A percentile compares a stretch with the other conserved stretches of the same genome.
Conservation (phyloP, 2,329 filamentous ascomycete genomes). For the Trichoderma lentiforme region DNA sequence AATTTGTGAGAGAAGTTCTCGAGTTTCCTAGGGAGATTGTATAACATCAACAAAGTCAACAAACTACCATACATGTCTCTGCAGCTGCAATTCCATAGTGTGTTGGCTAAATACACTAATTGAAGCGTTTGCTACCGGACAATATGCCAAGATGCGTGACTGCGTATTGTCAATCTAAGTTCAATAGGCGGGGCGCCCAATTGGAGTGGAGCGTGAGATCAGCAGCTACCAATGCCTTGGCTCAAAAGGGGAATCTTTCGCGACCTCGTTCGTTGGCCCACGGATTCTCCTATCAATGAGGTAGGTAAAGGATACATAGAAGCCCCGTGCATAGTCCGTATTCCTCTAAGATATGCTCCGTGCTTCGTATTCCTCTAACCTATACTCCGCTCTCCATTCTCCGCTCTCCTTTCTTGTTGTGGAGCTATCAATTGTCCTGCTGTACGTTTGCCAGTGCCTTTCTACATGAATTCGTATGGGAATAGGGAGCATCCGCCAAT, state of each 20-base stretch:
- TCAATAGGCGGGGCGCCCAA: background rate
- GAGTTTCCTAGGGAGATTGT: background rate
- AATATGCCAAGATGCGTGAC: background rate
- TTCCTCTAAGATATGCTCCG: background rate
- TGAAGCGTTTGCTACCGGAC: background rate
- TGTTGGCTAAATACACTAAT: background rate
- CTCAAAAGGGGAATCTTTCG: background rate
- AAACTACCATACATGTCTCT: background rate
- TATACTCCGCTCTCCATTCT: background rate
- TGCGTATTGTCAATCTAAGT: background rate
- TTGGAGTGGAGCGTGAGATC: background rate
- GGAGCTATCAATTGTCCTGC: background rate
- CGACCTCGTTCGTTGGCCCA: background rate
- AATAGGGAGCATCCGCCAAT: too few relatives aligned
- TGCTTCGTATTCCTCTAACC: background rate
- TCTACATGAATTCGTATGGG: background rate
- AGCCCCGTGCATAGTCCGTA: background rate
- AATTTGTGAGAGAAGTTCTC: background rate
- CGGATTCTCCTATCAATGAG: background rate
- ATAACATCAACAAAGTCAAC: background rate
- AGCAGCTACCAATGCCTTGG: background rate
- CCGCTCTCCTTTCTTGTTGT: background rate
- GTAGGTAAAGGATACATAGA: background rate
- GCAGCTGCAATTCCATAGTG: fast-evolving
- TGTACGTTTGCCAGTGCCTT: background rate